A percentile compares a stretch with the other conserved stretches of the same genome.
Conservation (phyloP, 2,329 filamentous ascomycete species). For the Coleophoma crateriformis region DNA sequence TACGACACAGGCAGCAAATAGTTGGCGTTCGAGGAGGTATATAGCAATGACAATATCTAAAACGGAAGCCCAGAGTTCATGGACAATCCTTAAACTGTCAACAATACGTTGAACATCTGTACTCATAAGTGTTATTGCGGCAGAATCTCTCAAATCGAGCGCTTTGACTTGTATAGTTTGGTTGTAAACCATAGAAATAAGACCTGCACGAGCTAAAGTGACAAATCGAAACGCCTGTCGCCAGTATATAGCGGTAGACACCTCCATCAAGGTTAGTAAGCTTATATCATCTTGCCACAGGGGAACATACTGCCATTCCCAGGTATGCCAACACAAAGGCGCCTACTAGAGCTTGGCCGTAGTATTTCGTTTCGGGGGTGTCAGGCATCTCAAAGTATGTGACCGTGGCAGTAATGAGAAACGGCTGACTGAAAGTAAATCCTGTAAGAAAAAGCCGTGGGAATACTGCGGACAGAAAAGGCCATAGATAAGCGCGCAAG, state of each 20-base stretch:
- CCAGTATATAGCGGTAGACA: not conserved
- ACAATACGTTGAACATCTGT: slow-evolving; percentile 11
- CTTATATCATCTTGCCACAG: not conserved
- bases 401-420: not conserved
- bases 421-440: not conserved
- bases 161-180: slow-evolving; percentile 13
- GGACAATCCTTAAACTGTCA: slow-evolving; percentile 5
- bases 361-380: not conserved
- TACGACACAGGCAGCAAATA: not conserved
- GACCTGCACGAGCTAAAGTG: slow-evolving; percentile 13
- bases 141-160: slow-evolving; percentile 10
- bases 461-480: not conserved
- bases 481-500: slow-evolving; percentile 1
- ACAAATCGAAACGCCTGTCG: not conserved
- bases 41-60: slow-evolving; percentile 3
- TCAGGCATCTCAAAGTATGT: not conserved
- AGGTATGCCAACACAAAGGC: not conserved
- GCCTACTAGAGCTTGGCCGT: not conserved
- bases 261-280: not conserved
- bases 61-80: slow-evolving; percentile 11
- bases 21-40: slow-evolving; percentile 3
- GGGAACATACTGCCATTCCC: not conserved
- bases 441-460: not conserved
- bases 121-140: slow-evolving; percentile 21
- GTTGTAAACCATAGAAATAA: slow-evolving; percentile 15